A percentile compares a stretch with the other conserved stretches of the same genome.
Conservation (phyloP, 2,329 filamentous ascomycete species). For the Aureobasidium sp. region DNA sequence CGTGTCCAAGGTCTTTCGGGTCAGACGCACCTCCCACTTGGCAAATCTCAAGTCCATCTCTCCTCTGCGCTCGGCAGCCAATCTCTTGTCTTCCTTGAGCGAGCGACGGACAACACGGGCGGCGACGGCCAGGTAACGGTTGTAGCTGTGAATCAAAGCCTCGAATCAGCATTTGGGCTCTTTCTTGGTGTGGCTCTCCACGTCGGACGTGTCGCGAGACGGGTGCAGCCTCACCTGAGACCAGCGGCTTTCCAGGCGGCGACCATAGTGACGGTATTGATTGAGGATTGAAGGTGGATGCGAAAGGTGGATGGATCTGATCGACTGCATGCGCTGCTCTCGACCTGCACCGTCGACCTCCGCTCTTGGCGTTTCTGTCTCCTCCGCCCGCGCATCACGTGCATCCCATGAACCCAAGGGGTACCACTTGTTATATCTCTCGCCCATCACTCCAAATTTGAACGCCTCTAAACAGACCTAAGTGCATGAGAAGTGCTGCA, state of each 20-base stretch:
- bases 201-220: background rate
- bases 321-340: conserved; percentile 4
- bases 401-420: too few species aligned
- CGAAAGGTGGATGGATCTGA: conserved; percentile 12
- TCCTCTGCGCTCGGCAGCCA: conserved; percentile 81
- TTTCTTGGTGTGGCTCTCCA: background rate
- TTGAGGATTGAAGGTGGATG: conserved; percentile 17
- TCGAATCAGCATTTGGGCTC: conserved; percentile 1
- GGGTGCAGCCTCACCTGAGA: conserved; percentile 65
- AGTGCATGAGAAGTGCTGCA: too few species aligned
- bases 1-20: background rate
- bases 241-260: conserved; percentile 98
- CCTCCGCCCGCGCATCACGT: conserved; percentile 16
- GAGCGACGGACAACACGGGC: conserved; percentile 92
- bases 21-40: conserved; percentile 82
- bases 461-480: too few species aligned
- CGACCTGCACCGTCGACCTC: background rate
- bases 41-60: conserved; percentile 83
- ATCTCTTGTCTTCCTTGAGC: conserved; percentile 89
- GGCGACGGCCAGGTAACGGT: conserved; percentile 96
- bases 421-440: too few species aligned
- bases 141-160: conserved; percentile 64
- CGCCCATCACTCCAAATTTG: too few species aligned
- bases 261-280: conserved; percentile 64
- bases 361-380: conserved; percentile 2